Evolutionary conservation across 768 basidiomycete species (phyloP).

Genomic region (Mycena venus): DNA sequence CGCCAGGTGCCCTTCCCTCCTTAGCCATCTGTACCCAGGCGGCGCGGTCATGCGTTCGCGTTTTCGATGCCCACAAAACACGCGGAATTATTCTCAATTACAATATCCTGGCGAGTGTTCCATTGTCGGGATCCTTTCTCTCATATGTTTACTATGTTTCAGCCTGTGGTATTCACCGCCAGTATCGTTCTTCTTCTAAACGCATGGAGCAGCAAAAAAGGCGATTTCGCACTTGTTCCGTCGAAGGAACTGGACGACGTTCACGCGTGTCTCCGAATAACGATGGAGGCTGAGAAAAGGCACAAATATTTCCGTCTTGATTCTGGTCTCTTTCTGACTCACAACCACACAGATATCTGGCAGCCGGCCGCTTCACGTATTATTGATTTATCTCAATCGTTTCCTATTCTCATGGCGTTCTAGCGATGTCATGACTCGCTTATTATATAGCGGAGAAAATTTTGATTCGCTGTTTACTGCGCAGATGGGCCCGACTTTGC

Average conservation of each 20-base stretch:
- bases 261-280: slow-evolving; percentile 51
- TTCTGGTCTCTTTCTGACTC: neutral
- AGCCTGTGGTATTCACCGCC: slow-evolving; percentile 37
- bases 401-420: neutral
- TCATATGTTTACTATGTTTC: slow-evolving; percentile 1
- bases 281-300: slow-evolving; percentile 5
- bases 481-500: neutral
- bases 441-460: slow-evolving; percentile 12
- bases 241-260: slow-evolving; percentile 59
- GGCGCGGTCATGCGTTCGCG: slow-evolving; percentile 71
- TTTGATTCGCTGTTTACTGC: too few species aligned
- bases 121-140: neutral
- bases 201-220: slow-evolving; percentile 58
- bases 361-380: slow-evolving; percentile 27
- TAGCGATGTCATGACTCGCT: slow-evolving; percentile 23
- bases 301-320: neutral
- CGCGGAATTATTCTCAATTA: slow-evolving; percentile 8
- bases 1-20: slow-evolving; percentile 54
- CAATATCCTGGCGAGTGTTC: slow-evolving; percentile 32
- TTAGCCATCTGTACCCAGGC: slow-evolving; percentile 82
- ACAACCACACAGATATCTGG: neutral
- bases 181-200: slow-evolving; percentile 63
- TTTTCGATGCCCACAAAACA: slow-evolving; percentile 59
- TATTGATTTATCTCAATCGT: neutral
- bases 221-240: slow-evolving; percentile 44